Evolutionary conservation across 192 early-diverging fungal species (phyloP), one percentile per base, ranked within the genome.

Genomic region (Backusella morwellensis): DNA sequence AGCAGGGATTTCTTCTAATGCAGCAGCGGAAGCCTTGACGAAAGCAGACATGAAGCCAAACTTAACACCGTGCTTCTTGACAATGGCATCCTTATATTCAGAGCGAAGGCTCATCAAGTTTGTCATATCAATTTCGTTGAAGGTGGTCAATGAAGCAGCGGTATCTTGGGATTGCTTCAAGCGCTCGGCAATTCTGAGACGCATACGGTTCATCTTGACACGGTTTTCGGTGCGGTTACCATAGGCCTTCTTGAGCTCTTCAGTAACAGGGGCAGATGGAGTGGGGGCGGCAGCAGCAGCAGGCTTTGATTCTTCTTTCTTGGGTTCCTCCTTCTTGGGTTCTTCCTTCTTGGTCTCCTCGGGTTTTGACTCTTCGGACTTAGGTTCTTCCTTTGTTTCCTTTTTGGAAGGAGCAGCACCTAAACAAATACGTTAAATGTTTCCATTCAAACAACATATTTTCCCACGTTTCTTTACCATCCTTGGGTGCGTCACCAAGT

Each of bases 111-210:
- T 90, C 72, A 99, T 97, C 59, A 99, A 83, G 85, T 93, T 94
- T 82, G 90, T 93, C 98, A 99, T 99, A 83, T 99, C 98, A 38
- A 99, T 90, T 88, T 99, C 98, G 88, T 99, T 99, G 87, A 99
- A 99, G 41, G 98, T 99, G 23, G 98, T 99, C 76, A 99, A 89
- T 66, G 96, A 93, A 35, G 98, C 98, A 11, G 98, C 98, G 59
- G 90, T 95, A 84, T 96, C 92, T 88, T 99, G 98, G 66, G 97
- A 95, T 83, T 96, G 93, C 92, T 99, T 99, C 82, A 99, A 85
- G 66, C 96, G 93, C 85, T 93, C 92, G 56, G 98, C 88, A 72
- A 99, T 99, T 70, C 92, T 91, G 82, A 92, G 83, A 38, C 98
- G 94, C 98, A 99, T 99, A 75, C 97, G 93, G 89, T 90, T 96